A percentile compares a stretch with the other conserved stretches of the same genome.
phyloP scores from a whole-genome alignment of 2,329 filamentous ascomycete genomes.

The Curvularia spicifera region DNA sequence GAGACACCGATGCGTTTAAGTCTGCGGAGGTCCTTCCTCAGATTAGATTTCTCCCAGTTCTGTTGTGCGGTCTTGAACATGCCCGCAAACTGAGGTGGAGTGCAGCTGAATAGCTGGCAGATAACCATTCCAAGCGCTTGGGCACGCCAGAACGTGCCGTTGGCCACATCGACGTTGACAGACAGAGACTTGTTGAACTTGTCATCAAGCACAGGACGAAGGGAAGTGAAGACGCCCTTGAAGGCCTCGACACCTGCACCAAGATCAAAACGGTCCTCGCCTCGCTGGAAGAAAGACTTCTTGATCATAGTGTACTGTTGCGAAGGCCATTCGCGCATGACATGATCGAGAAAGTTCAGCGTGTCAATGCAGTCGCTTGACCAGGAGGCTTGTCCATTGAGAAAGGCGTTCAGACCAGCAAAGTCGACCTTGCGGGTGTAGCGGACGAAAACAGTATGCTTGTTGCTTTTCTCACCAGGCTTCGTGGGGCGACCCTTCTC shows the following conservation, averaged over 20 bases:
- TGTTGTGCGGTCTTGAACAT: constrained; percentile 28
- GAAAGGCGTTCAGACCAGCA: constrained; percentile 70
- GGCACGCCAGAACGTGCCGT: constrained; percentile 82
- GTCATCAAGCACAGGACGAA: constrained; percentile 71
- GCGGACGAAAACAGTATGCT: constrained; percentile 67
- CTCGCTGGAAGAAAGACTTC: constrained; percentile 77
- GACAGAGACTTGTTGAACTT: constrained; percentile 66
- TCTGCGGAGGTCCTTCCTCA: constrained; percentile 50
- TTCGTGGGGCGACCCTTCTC: constrained; percentile 55
- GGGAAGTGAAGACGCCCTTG: constrained; percentile 88
- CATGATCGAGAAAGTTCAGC: constrained; percentile 89
- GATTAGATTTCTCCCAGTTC: constrained; percentile 34
- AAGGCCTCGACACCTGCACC: constrained; percentile 74
- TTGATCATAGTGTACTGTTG: constrained; percentile 73
- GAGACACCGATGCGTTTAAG: constrained; percentile 53
- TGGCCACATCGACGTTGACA: constrained; percentile 89
- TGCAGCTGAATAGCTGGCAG: constrained; percentile 36
- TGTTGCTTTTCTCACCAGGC: constrained; percentile 49
- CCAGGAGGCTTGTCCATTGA: constrained; percentile 57
- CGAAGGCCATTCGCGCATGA: constrained; percentile 80
- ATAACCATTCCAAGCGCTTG: constrained; percentile 47
- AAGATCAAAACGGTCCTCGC: constrained; percentile 60
- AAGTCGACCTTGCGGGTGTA: constrained; percentile 74
- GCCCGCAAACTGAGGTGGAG: constrained; percentile 26
- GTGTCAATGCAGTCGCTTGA: constrained; percentile 72